Evolutionary conservation across 306 rosid species (phyloP).

Genomic region (Trifolium fragiferum): DNA sequence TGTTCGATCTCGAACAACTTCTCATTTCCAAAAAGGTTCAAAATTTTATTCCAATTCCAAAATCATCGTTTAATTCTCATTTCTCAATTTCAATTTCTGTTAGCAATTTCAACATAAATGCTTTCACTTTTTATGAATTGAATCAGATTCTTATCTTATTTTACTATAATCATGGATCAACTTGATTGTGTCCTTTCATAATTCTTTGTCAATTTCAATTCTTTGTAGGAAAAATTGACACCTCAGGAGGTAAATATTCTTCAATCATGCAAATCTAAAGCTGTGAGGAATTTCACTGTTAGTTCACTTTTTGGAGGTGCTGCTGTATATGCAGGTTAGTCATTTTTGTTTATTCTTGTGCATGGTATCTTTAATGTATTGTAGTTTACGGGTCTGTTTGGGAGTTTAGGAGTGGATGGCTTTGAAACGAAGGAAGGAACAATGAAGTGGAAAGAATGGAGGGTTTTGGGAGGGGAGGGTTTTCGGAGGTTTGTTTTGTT

Average conservation of each 20-base stretch:
- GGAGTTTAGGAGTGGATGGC: too few relatives aligned
- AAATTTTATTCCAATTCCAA: neutral
- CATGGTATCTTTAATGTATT: neutral
- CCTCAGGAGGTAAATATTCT: constrained; percentile 51
- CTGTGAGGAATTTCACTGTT: constrained; percentile 32
- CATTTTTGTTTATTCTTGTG: neutral
- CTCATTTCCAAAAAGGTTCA: constrained; percentile 32
- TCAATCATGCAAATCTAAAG: constrained; percentile 50
- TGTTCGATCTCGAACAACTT: constrained; percentile 28
- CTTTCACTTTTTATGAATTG: neutral
- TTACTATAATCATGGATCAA: neutral
- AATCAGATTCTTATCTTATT: constrained; percentile 8
- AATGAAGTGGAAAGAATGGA: too few relatives aligned
- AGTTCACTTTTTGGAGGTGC: constrained; percentile 50
- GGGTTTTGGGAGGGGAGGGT: too few relatives aligned
- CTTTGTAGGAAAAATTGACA: constrained; percentile 49
- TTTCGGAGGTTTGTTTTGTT: too few relatives aligned
- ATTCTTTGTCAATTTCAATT: neutral
- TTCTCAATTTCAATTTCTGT: neutral
- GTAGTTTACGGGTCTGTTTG: neutral
- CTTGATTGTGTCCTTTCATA: neutral
- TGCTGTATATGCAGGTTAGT: constrained; percentile 61
- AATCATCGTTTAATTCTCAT: neutral
- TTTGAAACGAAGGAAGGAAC: too few relatives aligned
- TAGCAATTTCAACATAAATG: neutral